Conservation (phyloP, 805 yeast genomes). For the Barnettozyma californica region DNA sequence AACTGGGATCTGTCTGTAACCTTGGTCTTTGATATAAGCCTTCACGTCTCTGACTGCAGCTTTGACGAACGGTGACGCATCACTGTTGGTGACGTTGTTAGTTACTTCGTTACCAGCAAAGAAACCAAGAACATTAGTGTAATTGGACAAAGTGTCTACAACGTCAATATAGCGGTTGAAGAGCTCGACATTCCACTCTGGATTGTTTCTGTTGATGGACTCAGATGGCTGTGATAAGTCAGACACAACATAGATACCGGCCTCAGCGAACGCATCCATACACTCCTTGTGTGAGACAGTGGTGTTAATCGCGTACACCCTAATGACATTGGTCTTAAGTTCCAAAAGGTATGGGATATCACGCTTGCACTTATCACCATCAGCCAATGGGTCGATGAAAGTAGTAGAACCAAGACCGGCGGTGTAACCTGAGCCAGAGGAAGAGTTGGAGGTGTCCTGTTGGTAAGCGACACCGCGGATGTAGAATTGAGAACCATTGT, state of each 20-base stretch:
- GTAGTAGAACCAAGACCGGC: slow-evolving; percentile 22
- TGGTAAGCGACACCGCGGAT: slow-evolving; percentile 77
- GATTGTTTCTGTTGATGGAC: slow-evolving; percentile 66
- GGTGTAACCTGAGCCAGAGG: slow-evolving; percentile 16
- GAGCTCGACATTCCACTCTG: slow-evolving; percentile 63
- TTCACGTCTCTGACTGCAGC: slow-evolving; percentile 85
- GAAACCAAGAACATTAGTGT: slow-evolving; percentile 77
- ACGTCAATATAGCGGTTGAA: slow-evolving; percentile 70
- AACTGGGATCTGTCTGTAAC: slow-evolving; percentile 72
- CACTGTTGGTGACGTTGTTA: slow-evolving; percentile 65
- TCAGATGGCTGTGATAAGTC: slow-evolving; percentile 73
- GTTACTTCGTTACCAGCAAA: slow-evolving; percentile 92
- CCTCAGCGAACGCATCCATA: slow-evolving; percentile 62
- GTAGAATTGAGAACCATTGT: slow-evolving; percentile 70
- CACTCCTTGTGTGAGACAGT: slow-evolving; percentile 61
- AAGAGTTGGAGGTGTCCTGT: slow-evolving; percentile 46
- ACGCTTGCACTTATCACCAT: slow-evolving; percentile 55
- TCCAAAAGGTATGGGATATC: slow-evolving; percentile 63
- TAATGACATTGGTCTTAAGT: slow-evolving; percentile 59
- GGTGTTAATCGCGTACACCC: slow-evolving; percentile 77
- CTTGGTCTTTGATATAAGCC: slow-evolving; percentile 56
- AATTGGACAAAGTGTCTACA: slow-evolving; percentile 65
- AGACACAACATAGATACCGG: slow-evolving; percentile 81
- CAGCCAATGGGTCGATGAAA: slow-evolving; percentile 62
- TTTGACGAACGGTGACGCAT: slow-evolving; percentile 80